These are phyloP conservation scores for Eucalyptus microcorys DNA, from an alignment of 345 rosid genomes.

Conservation along the genomic window DNA sequence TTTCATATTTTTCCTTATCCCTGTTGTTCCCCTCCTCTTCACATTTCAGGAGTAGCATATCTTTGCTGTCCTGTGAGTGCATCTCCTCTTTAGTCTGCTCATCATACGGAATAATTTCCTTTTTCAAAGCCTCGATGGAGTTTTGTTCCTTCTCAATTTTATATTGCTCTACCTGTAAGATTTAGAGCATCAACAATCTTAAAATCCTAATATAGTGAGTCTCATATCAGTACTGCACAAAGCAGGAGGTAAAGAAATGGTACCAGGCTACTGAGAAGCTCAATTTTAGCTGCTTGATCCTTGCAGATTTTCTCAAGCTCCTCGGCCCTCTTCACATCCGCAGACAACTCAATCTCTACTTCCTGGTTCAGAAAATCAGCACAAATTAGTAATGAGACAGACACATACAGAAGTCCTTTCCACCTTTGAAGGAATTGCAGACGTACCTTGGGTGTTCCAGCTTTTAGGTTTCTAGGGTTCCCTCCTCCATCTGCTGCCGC, in stretches of 20 bases:
- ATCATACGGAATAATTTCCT: conserved; percentile 13
- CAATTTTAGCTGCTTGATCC: conserved; percentile 78
- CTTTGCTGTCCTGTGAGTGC: conserved; percentile 9
- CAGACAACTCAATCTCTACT: conserved; percentile 8
- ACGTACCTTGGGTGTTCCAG: background rate
- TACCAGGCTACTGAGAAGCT: conserved; percentile 52
- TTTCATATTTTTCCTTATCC: conserved; percentile 22
- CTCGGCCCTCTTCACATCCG: conserved; percentile 24
- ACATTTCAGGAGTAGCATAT: background rate
- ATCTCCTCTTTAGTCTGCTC: conserved; percentile 3
- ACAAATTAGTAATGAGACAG: background rate
- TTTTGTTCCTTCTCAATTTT: background rate
- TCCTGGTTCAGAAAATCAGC: conserved; percentile 25
- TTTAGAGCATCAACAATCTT: background rate
- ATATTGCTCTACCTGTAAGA: conserved; percentile 47
- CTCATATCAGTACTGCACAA: background rate
- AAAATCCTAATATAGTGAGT: background rate
- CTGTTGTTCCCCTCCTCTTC: conserved; percentile 2
- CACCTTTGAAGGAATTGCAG: background rate
- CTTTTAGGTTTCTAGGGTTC: background rate
- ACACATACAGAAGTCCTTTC: background rate
- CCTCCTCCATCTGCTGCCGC: conserved; percentile 10
- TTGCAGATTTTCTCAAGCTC: conserved; percentile 60
- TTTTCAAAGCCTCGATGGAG: background rate
- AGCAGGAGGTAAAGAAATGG: background rate